These are phyloP conservation scores for Marchantia polymorpha DNA, from an alignment of 225 moss, liverwort and hornwort genomes.

Conservation along the genomic window DNA sequence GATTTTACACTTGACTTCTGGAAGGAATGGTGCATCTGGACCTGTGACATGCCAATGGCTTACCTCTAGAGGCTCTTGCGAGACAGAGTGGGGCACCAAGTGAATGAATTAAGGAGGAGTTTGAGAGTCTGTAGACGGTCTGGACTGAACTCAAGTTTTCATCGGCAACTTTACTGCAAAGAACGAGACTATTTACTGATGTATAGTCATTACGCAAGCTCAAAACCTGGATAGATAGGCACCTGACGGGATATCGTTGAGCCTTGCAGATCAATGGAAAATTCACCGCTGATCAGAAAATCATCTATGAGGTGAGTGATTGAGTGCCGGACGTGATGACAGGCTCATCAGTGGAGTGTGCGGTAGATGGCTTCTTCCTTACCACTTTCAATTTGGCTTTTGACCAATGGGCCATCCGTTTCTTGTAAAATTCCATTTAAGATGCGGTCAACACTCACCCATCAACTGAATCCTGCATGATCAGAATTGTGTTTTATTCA, in stretches of 20 bases:
- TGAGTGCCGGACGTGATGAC: neutral
- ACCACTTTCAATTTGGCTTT: too few species aligned
- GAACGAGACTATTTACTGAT: neutral
- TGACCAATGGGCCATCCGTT: neutral
- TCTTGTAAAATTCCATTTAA: neutral
- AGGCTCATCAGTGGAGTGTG: neutral
- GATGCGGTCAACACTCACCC: neutral
- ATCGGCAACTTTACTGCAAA: too few species aligned
- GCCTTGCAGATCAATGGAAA: constrained; percentile 60
- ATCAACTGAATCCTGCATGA: neutral
- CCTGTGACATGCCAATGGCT: too few species aligned
- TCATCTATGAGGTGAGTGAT: constrained; percentile 54
- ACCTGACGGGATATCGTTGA: neutral
- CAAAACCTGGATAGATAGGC: neutral
- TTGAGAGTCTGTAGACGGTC: too few species aligned
- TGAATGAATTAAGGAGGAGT: too few species aligned
- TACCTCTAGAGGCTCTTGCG: too few species aligned
- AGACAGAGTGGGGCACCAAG: too few species aligned
- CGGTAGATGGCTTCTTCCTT: too few species aligned
- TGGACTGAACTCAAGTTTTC: too few species aligned
- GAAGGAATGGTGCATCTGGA: too few species aligned
- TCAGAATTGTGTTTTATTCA: neutral
- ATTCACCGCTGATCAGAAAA: constrained; percentile 60
- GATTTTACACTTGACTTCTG: too few species aligned
- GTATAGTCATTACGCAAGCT: neutral